phyloP scores from a whole-genome alignment of 2,329 filamentous ascomycete genomes.

The Colletotrichum sp. region DNA sequence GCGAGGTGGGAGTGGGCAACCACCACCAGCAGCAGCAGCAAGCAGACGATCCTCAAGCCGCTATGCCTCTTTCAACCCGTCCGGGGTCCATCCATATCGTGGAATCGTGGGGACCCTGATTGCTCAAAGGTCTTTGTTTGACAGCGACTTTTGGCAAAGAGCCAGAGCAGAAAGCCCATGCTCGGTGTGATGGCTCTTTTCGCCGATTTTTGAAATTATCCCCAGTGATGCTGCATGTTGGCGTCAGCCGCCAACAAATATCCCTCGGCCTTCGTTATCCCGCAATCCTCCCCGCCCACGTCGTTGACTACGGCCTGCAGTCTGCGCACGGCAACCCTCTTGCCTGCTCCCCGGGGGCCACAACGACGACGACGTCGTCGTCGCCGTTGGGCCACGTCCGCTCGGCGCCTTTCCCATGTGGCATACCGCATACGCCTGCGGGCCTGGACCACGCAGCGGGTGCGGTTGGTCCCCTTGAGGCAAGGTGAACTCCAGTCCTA shows the following conservation, averaged over 20 bases:
- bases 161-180: not conserved
- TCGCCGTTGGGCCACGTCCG: not conserved
- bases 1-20: not conserved
- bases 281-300: not conserved
- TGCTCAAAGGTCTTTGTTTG: not conserved
- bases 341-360: not conserved
- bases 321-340: not conserved
- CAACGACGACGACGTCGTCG: not conserved
- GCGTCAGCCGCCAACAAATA: not conserved
- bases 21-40: not conserved
- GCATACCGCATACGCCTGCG: not conserved
- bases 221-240: not conserved
- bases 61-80: conserved; percentile 6
- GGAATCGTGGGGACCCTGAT: conserved; percentile 15
- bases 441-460: not conserved
- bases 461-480: not conserved
- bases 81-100: conserved; percentile 7
- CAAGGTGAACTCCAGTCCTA: not conserved
- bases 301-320: not conserved
- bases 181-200: not conserved
- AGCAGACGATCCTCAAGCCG: conserved; percentile 1
- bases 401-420: not conserved
- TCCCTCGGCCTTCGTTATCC: not conserved
- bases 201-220: not conserved
- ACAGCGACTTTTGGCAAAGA: not conserved